Percentiles rank a stretch among this genome's conserved stretches.
Evolutionary conservation across 805 yeast genomes (phyloP).

Genomic region (Tetrapisispora iriomotensis): DNA sequence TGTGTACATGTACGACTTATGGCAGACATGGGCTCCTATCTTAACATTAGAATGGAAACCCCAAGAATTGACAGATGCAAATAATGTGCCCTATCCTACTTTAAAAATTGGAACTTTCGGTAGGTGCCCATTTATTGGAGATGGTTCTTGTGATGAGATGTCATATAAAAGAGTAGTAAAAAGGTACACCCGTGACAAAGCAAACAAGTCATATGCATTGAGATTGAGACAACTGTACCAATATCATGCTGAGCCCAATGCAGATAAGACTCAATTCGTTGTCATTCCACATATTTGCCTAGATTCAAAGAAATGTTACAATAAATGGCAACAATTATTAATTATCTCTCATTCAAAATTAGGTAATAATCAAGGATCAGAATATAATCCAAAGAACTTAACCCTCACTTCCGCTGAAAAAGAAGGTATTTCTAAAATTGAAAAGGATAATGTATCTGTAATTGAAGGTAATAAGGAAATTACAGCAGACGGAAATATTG

Average conservation of each 20-base stretch:
- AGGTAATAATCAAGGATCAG: not conserved
- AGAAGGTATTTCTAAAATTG: no score
- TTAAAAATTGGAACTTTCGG: slow-evolving; percentile 39
- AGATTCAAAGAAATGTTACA: slow-evolving; percentile 16
- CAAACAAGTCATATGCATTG: slow-evolving; percentile 25
- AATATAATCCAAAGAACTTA: no score
- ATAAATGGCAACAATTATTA: slow-evolving; percentile 10
- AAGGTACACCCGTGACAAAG: slow-evolving; percentile 25
- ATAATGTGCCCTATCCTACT: slow-evolving; percentile 29
- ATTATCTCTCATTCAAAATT: not conserved
- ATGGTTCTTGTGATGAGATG: slow-evolving; percentile 29
- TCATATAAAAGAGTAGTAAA: slow-evolving; percentile 23
- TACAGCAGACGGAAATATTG: no score
- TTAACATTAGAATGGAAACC: slow-evolving; percentile 72
- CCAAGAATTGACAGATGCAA: slow-evolving; percentile 19
- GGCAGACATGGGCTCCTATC: slow-evolving; percentile 70
- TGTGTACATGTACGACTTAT: slow-evolving; percentile 69
- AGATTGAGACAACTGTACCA: slow-evolving; percentile 26
- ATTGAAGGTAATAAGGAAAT: no score
- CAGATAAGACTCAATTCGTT: slow-evolving; percentile 6
- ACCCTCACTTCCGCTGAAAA: no score
- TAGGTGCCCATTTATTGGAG: slow-evolving; percentile 72
- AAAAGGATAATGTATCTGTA: no score
- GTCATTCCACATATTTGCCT: slow-evolving; percentile 18
- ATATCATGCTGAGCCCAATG: slow-evolving; percentile 18